phyloP scores from a whole-genome alignment of 331 rosid species.

The Telfairia occidentalis region DNA sequence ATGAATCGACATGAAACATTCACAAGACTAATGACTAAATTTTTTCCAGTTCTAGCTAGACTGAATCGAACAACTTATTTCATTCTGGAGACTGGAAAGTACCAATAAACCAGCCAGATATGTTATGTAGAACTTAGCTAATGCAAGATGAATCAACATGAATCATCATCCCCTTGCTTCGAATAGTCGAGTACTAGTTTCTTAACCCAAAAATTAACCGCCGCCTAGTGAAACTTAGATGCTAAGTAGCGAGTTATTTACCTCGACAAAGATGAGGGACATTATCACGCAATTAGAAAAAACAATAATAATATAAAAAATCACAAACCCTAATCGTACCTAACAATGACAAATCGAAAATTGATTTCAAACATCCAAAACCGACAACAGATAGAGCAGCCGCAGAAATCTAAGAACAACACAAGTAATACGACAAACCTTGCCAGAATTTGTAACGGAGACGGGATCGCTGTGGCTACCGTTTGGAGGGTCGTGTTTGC shows the following conservation, averaged over 20 bases:
- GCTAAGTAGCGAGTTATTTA: neutral
- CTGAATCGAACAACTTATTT: neutral
- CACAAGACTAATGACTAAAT: neutral
- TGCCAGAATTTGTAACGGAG: conserved; percentile 31
- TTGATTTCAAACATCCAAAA: neutral
- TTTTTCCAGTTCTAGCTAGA: neutral
- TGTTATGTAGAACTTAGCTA: neutral
- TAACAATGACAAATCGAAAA: neutral
- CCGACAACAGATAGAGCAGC: neutral
- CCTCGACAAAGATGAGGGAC: neutral
- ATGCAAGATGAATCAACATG: neutral
- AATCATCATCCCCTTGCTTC: neutral
- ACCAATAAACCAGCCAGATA: neutral
- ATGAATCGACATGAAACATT: neutral
- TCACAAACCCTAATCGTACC: conserved; percentile 1
- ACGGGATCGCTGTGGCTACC: conserved; percentile 41
- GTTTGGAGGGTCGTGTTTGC: conserved; percentile 42
- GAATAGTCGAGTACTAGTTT: neutral
- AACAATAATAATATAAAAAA: neutral
- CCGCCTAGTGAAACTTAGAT: neutral
- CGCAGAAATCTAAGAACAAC: neutral
- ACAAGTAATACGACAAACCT: conserved; percentile 34
- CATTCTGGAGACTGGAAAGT: neutral
- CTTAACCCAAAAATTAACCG: neutral
- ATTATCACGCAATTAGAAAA: neutral